phyloP scores from a whole-genome alignment of 768 basidiomycete species.

The Amanita pallidorosea region DNA sequence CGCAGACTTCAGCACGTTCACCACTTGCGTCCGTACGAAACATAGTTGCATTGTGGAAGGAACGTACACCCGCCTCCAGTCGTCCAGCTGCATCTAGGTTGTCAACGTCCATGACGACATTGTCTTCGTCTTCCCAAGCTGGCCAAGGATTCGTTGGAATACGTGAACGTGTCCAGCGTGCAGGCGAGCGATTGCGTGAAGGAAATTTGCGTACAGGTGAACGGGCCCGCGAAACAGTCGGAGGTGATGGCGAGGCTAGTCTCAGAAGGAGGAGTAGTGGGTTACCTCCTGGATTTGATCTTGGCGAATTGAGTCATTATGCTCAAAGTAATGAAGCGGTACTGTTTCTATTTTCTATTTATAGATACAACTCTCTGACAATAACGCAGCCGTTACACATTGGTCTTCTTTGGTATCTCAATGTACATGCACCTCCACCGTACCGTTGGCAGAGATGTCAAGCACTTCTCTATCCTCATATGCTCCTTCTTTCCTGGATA shows the following conservation, averaged over 20 bases:
- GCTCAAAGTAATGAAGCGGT: slow-evolving; percentile 40
- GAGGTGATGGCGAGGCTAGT: slow-evolving; percentile 16
- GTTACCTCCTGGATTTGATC: slow-evolving; percentile 32
- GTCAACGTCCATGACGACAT: slow-evolving; percentile 27
- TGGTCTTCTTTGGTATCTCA: slow-evolving; percentile 84
- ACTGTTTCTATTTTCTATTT: slow-evolving; percentile 12
- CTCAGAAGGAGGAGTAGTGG: slow-evolving; percentile 19
- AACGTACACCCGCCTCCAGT: slow-evolving; percentile 48
- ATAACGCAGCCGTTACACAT: slow-evolving; percentile 69
- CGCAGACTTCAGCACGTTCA: slow-evolving; percentile 57
- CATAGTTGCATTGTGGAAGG: slow-evolving; percentile 74
- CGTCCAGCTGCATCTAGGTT: slow-evolving; percentile 20
- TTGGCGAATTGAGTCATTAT: slow-evolving; percentile 34
- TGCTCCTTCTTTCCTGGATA: slow-evolving; percentile 81
- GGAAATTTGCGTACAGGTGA: slow-evolving; percentile 14
- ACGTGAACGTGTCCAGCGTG: slow-evolving; percentile 30
- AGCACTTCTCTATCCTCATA: slow-evolving; percentile 73
- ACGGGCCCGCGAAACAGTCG: slow-evolving; percentile 8
- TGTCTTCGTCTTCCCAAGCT: slow-evolving; percentile 24
- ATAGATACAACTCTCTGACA: slow-evolving; percentile 5
- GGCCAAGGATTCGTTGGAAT: slow-evolving; percentile 44
- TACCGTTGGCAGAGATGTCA: slow-evolving; percentile 78
- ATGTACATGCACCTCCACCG: slow-evolving; percentile 75
- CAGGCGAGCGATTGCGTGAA: slow-evolving; percentile 24
- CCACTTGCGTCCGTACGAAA: slow-evolving; percentile 69